phyloP scores from a whole-genome alignment of 2,329 filamentous ascomycete species.

The Aspergillus brunneoviolaceus region DNA sequence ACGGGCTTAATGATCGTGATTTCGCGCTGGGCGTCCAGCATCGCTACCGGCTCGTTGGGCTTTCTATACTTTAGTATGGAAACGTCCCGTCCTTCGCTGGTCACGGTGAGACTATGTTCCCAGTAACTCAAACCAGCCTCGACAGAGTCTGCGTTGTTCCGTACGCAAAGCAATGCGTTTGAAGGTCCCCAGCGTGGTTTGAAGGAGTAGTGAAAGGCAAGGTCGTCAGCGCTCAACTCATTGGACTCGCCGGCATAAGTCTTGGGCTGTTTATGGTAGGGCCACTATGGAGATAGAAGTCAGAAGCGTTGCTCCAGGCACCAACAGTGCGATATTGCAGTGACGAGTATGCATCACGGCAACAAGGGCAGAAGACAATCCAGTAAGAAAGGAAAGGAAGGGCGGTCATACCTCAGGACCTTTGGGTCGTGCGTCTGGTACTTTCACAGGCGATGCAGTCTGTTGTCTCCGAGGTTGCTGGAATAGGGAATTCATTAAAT shows the following conservation, averaged over 20 bases:
- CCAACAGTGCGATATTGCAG: background rate
- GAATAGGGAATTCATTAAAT: constrained; percentile 93
- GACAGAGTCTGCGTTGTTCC: constrained; percentile 36
- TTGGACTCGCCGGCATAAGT: constrained; percentile 61
- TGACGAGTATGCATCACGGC: background rate
- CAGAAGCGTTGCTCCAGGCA: constrained; percentile 2
- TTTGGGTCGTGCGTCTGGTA: constrained; percentile 57
- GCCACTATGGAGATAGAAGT: constrained; percentile 63
- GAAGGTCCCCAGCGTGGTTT: constrained; percentile 78
- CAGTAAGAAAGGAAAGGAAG: constrained; percentile 30
- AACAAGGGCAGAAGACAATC: background rate
- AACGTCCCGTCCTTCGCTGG: constrained; percentile 36
- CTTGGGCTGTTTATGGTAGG: constrained; percentile 77
- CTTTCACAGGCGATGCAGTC: constrained; percentile 49
- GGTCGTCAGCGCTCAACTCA: constrained; percentile 63
- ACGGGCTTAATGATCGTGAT: constrained; percentile 49
- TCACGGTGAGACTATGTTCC: constrained; percentile 52
- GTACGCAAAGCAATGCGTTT: constrained; percentile 68
- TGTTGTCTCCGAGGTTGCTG: constrained; percentile 60
- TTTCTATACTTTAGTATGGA: constrained; percentile 28
- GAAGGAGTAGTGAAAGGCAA: constrained; percentile 68
- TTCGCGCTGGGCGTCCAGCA: constrained; percentile 36
- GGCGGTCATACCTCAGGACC: constrained; percentile 86
- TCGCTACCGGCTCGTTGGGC: constrained; percentile 26
- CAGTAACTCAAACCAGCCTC: constrained; percentile 40